phyloP scores from a whole-genome alignment of 1,284 basidiomycete genomes.

The Boletellus deceptivus region DNA sequence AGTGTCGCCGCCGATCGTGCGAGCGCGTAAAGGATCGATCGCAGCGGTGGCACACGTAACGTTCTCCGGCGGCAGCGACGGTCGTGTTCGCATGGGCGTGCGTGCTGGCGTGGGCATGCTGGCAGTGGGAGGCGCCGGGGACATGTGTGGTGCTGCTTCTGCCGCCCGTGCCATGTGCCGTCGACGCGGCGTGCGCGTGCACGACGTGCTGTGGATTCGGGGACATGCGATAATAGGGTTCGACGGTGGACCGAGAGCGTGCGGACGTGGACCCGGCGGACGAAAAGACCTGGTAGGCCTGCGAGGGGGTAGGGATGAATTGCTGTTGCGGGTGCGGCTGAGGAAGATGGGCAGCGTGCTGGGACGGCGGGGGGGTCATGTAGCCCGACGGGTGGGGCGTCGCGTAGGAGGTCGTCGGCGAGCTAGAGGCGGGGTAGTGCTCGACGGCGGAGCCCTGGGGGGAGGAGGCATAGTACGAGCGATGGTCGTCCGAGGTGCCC shows the following conservation, averaged over 20 bases:
- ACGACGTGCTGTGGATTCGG: constrained; percentile 35
- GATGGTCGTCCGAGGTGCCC: constrained; percentile 23
- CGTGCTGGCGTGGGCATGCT: constrained; percentile 10
- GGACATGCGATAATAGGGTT: constrained; percentile 40
- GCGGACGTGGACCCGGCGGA: constrained; percentile 31
- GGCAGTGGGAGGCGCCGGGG: constrained; percentile 16
- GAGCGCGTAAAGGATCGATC: constrained; percentile 73
- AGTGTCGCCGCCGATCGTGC: constrained; percentile 76
- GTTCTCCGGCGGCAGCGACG: constrained; percentile 45
- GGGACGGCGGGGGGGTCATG: constrained; percentile 30
- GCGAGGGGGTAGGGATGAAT: constrained; percentile 56
- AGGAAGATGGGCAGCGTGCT: constrained; percentile 29
- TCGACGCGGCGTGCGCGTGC: constrained; percentile 19
- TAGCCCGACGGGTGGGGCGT: constrained; percentile 28
- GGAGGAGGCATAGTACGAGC: constrained; percentile 26
- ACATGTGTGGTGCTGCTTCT: constrained; percentile 18
- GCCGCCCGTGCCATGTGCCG: constrained; percentile 15
- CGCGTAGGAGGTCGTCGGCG: constrained; percentile 26
- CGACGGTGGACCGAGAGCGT: constrained; percentile 29
- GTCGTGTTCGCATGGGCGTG: constrained; percentile 18
- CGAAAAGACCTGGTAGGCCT: constrained; percentile 43
- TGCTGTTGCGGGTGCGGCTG: constrained; percentile 28
- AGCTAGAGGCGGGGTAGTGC: constrained; percentile 20
- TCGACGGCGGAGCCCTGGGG: constrained; percentile 14
- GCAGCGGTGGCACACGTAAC: constrained; percentile 67